These are phyloP conservation scores for Tulasnella calospora DNA, from an alignment of 768 basidiomycete species.

Conservation along the genomic window DNA sequence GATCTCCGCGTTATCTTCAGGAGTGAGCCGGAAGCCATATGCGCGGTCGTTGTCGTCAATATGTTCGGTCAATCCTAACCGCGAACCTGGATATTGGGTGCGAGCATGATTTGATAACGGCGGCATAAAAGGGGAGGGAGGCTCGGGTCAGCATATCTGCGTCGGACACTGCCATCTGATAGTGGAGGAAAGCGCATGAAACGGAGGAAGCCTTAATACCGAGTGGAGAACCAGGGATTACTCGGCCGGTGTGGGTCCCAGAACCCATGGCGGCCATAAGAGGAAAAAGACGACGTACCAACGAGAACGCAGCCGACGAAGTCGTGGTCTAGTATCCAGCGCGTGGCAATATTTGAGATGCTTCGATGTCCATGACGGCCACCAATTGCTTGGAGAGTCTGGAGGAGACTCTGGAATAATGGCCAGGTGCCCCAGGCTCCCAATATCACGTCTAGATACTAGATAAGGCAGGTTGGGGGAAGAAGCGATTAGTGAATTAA, in stretches of 20 bases:
- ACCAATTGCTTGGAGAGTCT: constrained; percentile 56
- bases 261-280: constrained; percentile 8
- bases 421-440: constrained; percentile 74
- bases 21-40: constrained; percentile 54
- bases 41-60: constrained; percentile 60
- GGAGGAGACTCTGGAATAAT: constrained; percentile 64
- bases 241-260: constrained; percentile 2
- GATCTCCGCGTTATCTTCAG: constrained; percentile 57
- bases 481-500: constrained; percentile 10
- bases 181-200: constrained; percentile 5
- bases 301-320: constrained; percentile 77
- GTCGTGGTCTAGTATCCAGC: constrained; percentile 76
- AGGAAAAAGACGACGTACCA: constrained; percentile 42
- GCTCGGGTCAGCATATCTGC: constrained; percentile 1
- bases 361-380: constrained; percentile 58
- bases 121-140: background rate
- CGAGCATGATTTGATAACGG: background rate
- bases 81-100: constrained; percentile 47
- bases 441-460: constrained; percentile 82
- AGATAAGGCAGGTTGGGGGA: constrained; percentile 17
- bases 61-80: constrained; percentile 72
- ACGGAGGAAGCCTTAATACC: constrained; percentile 4
- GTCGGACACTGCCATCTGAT: constrained; percentile 1
- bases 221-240: background rate
- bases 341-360: constrained; percentile 73